Conservation (phyloP, 1,139 yeast species). For the Blastobotrys apis region DNA sequence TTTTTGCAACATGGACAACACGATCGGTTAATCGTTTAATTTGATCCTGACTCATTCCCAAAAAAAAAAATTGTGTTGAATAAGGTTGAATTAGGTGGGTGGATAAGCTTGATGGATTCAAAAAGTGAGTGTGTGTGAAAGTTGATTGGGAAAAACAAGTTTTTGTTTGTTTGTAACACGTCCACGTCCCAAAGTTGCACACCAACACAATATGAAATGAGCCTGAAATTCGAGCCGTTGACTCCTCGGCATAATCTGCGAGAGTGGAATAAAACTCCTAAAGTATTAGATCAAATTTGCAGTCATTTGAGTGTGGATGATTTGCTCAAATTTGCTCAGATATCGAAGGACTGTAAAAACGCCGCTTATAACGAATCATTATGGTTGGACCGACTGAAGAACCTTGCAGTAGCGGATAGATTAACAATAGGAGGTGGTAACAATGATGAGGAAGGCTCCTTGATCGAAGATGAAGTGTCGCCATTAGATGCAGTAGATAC, state of each 20-base stretch:
- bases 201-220: constrained; percentile 3
- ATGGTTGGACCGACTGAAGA: constrained; percentile 51
- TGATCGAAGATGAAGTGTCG: constrained; percentile 15
- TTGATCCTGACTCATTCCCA: neutral
- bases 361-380: constrained; percentile 36
- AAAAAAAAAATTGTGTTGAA: neutral
- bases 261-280: constrained; percentile 10
- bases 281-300: constrained; percentile 15
- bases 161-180: neutral
- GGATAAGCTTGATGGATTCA: too few relatives aligned
- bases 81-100: neutral
- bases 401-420: constrained; percentile 40
- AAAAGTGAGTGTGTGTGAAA: neutral
- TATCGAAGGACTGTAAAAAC: constrained; percentile 37
- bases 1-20: constrained; percentile 56
- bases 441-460: constrained; percentile 24
- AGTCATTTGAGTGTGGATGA: constrained; percentile 29
- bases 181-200: neutral
- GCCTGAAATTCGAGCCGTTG: constrained; percentile 14
- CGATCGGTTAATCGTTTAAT: constrained; percentile 23
- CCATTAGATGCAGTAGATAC: constrained; percentile 22
- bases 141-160: neutral
- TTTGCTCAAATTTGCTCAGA: constrained; percentile 28
- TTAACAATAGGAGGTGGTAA: constrained; percentile 21
- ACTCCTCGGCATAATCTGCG: constrained; percentile 8